Base-by-base conservation (phyloP, 768 basidiomycete species). In the Calocera viscosa region DNA sequence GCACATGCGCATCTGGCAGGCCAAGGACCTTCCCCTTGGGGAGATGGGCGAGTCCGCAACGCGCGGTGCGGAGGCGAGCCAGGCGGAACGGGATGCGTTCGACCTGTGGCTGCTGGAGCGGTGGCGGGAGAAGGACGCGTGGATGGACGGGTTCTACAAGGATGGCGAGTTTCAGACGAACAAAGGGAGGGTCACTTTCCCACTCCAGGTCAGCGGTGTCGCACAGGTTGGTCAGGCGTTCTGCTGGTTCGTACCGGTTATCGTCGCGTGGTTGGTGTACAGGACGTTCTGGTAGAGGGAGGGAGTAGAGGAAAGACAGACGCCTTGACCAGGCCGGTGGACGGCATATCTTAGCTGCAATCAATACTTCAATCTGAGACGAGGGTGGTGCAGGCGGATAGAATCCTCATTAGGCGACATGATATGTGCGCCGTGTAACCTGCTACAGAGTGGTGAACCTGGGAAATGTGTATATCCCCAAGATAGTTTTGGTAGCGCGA, bases 81-180 rank as follows among this genome's bases (percentile, higher is more conserved):
- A 80, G 30, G 74, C 76, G 49, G 90, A 91, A 70, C 85, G 84
- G 71, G 77, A 75, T 2, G 72, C 69, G 28, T 99, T 99, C 73
- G 92, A 94, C 70, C 53, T 76, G 14, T 99, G 96, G 96, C 77
- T 98, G 65, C 77, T 88, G 69, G 78, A 82, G 43, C 73, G 90
- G 66, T 99, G 95, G 94, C 76, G 77, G 41, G 85, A 87, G 72
- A 98, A 99, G 77, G 96, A 99, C 75, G 77, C 78, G 60, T 79
- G 85, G 64, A 84, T 98, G 74, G 82, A 83, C n/a, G 76, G 73
- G 60, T 95, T 87, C 74, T 81, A 83, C 64, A 78, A 82, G 49
- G 79, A 77, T 0, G 83, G 82, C 7, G 75, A 32, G 49, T 68
- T 40, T 34, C 72, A 65, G 70, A 72, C 67, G 39, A 47, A 70